A percentile compares a stretch with the other conserved stretches of the same genome.
These are phyloP conservation scores for Hamamelis virginiana DNA, from an alignment of 164 flowering plant species.

Conservation along the genomic window DNA sequence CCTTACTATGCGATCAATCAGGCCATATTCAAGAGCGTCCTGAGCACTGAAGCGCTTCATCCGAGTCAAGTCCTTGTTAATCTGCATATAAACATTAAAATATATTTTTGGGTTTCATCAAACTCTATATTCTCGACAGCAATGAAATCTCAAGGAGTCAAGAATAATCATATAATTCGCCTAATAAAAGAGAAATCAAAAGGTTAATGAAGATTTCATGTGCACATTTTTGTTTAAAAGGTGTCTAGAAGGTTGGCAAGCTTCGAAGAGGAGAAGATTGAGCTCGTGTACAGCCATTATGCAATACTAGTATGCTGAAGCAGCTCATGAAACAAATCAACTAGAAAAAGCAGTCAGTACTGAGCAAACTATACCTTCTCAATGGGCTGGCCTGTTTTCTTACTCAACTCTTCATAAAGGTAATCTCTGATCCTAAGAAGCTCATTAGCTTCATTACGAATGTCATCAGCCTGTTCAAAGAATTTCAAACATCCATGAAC, in stretches of 20 bases:
- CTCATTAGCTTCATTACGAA: slow-evolving; percentile 81
- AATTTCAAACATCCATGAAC: slow-evolving; percentile 2
- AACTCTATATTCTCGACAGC: neutral
- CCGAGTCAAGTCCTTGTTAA: slow-evolving; percentile 59
- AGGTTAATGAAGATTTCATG: neutral
- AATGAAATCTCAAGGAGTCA: neutral
- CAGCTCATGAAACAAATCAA: neutral
- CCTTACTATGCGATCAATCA: slow-evolving; percentile 74
- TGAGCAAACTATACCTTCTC: slow-evolving; percentile 55
- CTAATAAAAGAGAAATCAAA: neutral
- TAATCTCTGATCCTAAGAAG: slow-evolving; percentile 79
- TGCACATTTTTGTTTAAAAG: neutral
- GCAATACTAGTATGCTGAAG: neutral
- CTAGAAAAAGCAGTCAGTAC: neutral
- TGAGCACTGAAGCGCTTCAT: slow-evolving; percentile 63
- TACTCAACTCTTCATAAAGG: slow-evolving; percentile 65
- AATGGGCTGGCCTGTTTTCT: slow-evolving; percentile 80
- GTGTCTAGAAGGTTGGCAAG: neutral
- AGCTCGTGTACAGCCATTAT: neutral
- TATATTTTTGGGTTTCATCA: neutral
- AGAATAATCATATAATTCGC: neutral
- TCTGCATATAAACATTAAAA: slow-evolving; percentile 35
- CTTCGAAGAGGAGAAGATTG: neutral
- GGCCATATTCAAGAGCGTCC: slow-evolving; percentile 88
- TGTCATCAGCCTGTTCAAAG: slow-evolving; percentile 77